Evolutionary conservation across 805 yeast species (phyloP).

Genomic region (Hanseniaspora jakobsenii): DNA sequence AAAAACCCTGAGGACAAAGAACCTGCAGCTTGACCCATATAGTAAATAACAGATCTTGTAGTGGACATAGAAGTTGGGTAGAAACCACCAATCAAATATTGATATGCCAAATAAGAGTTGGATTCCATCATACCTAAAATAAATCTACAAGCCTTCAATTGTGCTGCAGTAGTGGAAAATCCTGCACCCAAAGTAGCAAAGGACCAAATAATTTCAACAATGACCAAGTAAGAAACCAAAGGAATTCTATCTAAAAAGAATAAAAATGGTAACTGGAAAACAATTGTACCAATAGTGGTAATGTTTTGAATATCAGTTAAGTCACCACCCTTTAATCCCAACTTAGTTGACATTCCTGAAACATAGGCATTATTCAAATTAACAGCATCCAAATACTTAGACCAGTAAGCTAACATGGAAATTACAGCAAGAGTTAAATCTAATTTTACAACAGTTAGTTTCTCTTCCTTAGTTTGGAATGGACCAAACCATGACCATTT

Average conservation of each 20-base stretch:
- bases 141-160: constrained; percentile 48
- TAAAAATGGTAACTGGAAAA: constrained; percentile 53
- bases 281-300: constrained; percentile 46
- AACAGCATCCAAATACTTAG: constrained; percentile 48
- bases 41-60: constrained; percentile 51
- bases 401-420: constrained; percentile 54
- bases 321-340: constrained; percentile 50
- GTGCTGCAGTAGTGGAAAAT: constrained; percentile 34
- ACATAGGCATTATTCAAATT: constrained; percentile 57
- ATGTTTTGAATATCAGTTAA: constrained; percentile 46
- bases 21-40: constrained; percentile 53
- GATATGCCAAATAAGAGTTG: constrained; percentile 46
- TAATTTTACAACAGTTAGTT: constrained; percentile 35
- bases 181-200: constrained; percentile 43
- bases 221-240: constrained; percentile 36
- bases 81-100: constrained; percentile 47
- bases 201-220: constrained; percentile 50
- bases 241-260: constrained; percentile 44
- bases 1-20: constrained; percentile 50
- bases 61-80: constrained; percentile 45
- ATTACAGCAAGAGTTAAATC: constrained; percentile 42
- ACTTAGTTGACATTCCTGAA: constrained; percentile 46
- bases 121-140: constrained; percentile 57
- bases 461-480: constrained; percentile 35
- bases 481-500: constrained; percentile 47